These are phyloP conservation scores for Nicotiana benthamiana DNA, from an alignment of 257 asterid species.

Conservation along the genomic window DNA sequence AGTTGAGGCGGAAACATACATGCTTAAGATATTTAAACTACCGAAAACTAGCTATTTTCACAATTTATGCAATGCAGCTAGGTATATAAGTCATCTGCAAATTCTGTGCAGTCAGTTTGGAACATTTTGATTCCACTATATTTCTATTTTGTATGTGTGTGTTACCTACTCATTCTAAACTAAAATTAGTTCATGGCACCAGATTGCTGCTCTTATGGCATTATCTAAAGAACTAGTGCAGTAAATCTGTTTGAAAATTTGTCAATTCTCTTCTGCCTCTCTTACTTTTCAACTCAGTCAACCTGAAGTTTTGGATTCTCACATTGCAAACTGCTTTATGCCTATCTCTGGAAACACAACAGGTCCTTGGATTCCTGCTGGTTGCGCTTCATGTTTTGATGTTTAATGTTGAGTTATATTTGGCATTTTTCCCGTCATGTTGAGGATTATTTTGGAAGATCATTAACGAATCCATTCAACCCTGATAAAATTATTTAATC, in stretches of 20 bases:
- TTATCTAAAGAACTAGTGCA: neutral
- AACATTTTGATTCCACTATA: too few species aligned
- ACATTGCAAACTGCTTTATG: neutral
- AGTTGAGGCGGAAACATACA: neutral
- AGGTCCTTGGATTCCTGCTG: slow-evolving; percentile 3
- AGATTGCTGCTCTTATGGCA: neutral
- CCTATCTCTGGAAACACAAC: neutral
- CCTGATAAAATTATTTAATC: neutral
- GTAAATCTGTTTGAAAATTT: neutral
- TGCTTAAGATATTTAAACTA: neutral
- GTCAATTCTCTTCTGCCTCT: neutral
- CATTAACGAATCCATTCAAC: neutral
- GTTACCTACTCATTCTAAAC: neutral
- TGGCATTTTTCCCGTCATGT: neutral
- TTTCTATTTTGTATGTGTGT: too few species aligned
- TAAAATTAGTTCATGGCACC: neutral
- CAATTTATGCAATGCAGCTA: too few species aligned
- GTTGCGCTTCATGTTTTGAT: neutral
- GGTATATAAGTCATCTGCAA: too few species aligned
- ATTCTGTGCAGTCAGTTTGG: neutral
- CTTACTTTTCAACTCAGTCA: neutral
- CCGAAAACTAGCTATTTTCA: too few species aligned
- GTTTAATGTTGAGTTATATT: neutral
- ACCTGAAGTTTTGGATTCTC: neutral
- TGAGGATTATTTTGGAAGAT: neutral